Conservation (phyloP, 495 filamentous ascomycete genomes). For the Xylona heveae region DNA sequence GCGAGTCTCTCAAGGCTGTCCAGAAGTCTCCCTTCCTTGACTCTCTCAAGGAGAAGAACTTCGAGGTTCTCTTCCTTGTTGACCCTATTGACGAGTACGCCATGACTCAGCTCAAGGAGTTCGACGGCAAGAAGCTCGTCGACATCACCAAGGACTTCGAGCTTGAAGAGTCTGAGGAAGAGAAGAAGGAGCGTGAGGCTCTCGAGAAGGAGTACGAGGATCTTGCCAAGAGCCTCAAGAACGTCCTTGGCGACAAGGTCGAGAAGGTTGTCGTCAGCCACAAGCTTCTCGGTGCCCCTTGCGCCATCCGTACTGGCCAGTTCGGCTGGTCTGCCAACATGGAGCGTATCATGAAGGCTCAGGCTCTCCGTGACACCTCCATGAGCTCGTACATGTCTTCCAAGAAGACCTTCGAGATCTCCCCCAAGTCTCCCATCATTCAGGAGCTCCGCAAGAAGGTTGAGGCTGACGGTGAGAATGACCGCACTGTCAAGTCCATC, state of each 20-base stretch:
- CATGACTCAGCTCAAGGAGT: conserved; percentile 99
- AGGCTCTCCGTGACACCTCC: conserved; percentile 97
- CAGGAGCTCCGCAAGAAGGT: conserved; percentile 98
- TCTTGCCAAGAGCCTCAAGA: conserved; percentile 92
- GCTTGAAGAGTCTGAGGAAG: conserved; percentile 97
- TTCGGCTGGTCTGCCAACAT: conserved; percentile 99
- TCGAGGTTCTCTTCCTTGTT: conserved; percentile 97
- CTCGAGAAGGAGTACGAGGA: conserved; percentile 96
- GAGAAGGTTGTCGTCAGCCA: conserved; percentile 99
- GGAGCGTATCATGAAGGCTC: conserved; percentile 99
- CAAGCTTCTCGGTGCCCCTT: conserved; percentile 90
- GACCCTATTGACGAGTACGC: conserved; percentile 99
- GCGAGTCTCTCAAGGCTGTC: conserved; percentile 97
- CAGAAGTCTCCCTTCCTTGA: conserved; percentile 97
- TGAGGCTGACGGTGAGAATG: conserved; percentile 87
- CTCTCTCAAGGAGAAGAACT: conserved; percentile 97
- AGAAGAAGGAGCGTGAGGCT: conserved; percentile 89
- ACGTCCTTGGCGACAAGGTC: conserved; percentile 96
- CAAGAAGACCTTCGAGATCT: conserved; percentile 99
- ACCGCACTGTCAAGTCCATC: conserved; percentile 96
- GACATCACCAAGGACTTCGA: conserved; percentile 99
- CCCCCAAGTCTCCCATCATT: conserved; percentile 93
- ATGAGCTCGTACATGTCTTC: conserved; percentile 99
- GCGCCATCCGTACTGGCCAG: conserved; percentile 97
- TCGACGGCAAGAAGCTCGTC: conserved; percentile 98